Base-by-base conservation (phyloP, 2,329 filamentous ascomycete genomes). In the Trichophyton schoenleinii region DNA sequence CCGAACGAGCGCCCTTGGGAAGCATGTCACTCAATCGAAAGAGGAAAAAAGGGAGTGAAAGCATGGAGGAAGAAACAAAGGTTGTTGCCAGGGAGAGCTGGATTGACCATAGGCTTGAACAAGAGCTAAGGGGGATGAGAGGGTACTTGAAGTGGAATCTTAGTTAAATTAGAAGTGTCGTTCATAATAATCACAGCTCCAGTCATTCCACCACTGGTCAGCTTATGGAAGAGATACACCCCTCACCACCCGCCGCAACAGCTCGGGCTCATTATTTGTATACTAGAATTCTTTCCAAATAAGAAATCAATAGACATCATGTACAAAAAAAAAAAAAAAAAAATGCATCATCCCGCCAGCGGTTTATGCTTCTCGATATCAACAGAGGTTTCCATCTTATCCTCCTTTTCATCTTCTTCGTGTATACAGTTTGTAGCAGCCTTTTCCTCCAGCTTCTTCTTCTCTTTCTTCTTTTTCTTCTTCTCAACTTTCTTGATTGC, bases 401-500 rank as follows among this genome's bases (percentile, higher is more conserved):
- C 22, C 20, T 28, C 55, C 53, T 11, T 48, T 31, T 58, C 44
- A 18, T 58, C 52, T 34, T 28, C 22, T 41, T 59, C 41, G 22
- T 67, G 38, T 48, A 25, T 53, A 31, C 44, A 36, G 42, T 60
- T 53, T 55, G 11, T n/a, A 28, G 61, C 28, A 36, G 46, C 44
- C 49, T 49, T 42, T 28, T 53, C 57, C 15, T 52, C 61, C 75
- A 71, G 61, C 72, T 74, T 65, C 77, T 76, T 18, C 52, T 55
- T 69, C 79, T 80, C 66, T 80, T 73, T 15, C 81, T 75, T 66
- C 62, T 75, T 70, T 60, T 74, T 75, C 66, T 78, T 76, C 69
- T 80, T 80, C 66, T 80, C 73, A 9, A 82, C 75, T 66, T 81
- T 80, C 65, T 79, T 78, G 65, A 87, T 85, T 0, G 84, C 84